A percentile compares a stretch with the other conserved stretches of the same genome.
Evolutionary conservation across 306 rosid genomes (phyloP).

Genomic region (Quercus wislizeni): DNA sequence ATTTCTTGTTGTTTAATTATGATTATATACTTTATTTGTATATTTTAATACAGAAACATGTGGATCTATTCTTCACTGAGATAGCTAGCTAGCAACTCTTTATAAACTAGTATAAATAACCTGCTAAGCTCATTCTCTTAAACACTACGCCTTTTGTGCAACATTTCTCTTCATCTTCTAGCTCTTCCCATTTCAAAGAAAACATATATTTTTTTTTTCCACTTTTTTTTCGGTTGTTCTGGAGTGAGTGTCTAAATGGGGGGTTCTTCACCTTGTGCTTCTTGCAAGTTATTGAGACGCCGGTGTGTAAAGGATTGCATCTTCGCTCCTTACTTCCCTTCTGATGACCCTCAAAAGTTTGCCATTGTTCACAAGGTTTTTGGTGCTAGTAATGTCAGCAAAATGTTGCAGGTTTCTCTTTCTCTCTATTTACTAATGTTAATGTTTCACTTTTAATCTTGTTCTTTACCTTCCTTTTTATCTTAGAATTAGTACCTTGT

Average conservation of each 20-base stretch:
- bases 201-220: background rate
- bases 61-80: constrained; percentile 40
- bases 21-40: background rate
- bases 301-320: constrained; percentile 77
- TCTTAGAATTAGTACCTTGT: background rate
- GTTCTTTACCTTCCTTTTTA: background rate
- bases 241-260: constrained; percentile 36
- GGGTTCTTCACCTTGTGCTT: constrained; percentile 76
- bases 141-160: constrained; percentile 13
- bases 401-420: constrained; percentile 67
- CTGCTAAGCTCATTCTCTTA: constrained; percentile 25
- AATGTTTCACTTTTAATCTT: background rate
- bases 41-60: constrained; percentile 48
- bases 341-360: constrained; percentile 71
- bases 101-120: constrained; percentile 51
- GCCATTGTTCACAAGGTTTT: constrained; percentile 87
- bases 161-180: background rate
- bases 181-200: background rate
- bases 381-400: constrained; percentile 88
- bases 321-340: constrained; percentile 78
- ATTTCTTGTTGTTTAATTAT: background rate
- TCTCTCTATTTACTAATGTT: background rate
- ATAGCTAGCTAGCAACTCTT: constrained; percentile 25
- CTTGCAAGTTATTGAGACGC: constrained; percentile 79
- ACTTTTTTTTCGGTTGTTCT: background rate